These are phyloP conservation scores for Monosporascus sp. DNA, from an alignment of 2,329 filamentous ascomycete genomes.

Conservation along the genomic window DNA sequence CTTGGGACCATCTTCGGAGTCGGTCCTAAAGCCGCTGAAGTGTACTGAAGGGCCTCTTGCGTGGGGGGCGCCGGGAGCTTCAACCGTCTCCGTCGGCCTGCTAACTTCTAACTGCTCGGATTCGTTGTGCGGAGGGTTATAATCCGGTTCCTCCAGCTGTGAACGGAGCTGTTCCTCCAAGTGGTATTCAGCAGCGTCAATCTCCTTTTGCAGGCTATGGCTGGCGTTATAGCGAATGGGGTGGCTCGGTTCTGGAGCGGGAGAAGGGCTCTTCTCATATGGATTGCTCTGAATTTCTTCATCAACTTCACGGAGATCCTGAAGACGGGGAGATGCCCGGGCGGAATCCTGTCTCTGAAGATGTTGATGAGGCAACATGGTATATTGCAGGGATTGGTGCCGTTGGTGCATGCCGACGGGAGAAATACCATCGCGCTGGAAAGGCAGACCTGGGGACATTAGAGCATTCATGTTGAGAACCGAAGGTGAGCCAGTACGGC, in stretches of 20 bases:
- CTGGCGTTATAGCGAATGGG: slow-evolving; percentile 64
- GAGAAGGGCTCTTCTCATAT: slow-evolving; percentile 45
- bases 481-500: slow-evolving; percentile 61
- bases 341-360: slow-evolving; percentile 50
- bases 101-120: slow-evolving; percentile 28
- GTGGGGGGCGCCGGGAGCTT: slow-evolving; percentile 27
- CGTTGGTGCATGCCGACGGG: slow-evolving; percentile 47
- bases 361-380: slow-evolving; percentile 52
- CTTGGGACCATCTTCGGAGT: slow-evolving; percentile 49
- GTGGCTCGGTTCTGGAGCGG: slow-evolving; percentile 46
- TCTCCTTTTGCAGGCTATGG: slow-evolving; percentile 74
- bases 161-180: slow-evolving; percentile 74
- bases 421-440: slow-evolving; percentile 48
- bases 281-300: slow-evolving; percentile 49
- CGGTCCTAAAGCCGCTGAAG: slow-evolving; percentile 49
- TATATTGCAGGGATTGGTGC: slow-evolving; percentile 56
- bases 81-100: slow-evolving; percentile 11
- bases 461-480: slow-evolving; percentile 49
- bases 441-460: slow-evolving; percentile 61
- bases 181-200: slow-evolving; percentile 82
- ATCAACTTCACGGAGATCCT: slow-evolving; percentile 70
- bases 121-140: slow-evolving; percentile 56
- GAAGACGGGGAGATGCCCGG: slow-evolving; percentile 57
- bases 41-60: slow-evolving; percentile 41
- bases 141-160: slow-evolving; percentile 73